These are phyloP conservation scores for Thalassia testudinum DNA, from an alignment of 116 monocot genomes.

Conservation along the genomic window DNA sequence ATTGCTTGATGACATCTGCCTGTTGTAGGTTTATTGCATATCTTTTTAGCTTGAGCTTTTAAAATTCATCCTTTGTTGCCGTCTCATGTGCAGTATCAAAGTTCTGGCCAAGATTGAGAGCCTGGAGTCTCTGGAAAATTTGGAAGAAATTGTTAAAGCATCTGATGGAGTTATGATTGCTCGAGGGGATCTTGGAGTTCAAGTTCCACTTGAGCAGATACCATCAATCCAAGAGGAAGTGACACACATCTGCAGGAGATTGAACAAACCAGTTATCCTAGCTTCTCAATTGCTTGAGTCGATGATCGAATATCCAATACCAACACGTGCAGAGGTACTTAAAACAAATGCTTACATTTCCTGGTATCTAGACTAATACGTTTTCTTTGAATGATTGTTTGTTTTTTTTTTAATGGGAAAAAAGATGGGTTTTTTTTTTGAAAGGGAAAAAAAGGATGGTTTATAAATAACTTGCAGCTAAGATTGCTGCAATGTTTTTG, in stretches of 20 bases:
- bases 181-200: constrained; percentile 51
- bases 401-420: too few relatives aligned
- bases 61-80: too few relatives aligned
- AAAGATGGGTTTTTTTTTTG: too few relatives aligned
- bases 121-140: constrained; percentile 30
- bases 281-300: constrained; percentile 60
- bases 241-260: constrained; percentile 21
- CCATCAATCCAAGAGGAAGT: constrained; percentile 29
- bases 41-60: too few relatives aligned
- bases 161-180: constrained; percentile 52
- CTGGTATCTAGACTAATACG: too few relatives aligned
- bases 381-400: too few relatives aligned
- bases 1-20: too few relatives aligned
- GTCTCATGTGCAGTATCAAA: constrained; percentile 4
- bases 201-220: constrained; percentile 46
- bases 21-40: too few relatives aligned
- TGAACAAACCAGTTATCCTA: constrained; percentile 48
- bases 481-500: too few relatives aligned
- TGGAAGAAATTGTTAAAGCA: constrained; percentile 35
- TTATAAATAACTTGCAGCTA: too few relatives aligned
- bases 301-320: constrained; percentile 46
- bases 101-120: constrained; percentile 43
- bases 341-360: too few relatives aligned
- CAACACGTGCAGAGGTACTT: constrained; percentile 50
- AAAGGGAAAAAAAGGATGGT: too few relatives aligned